These are phyloP conservation scores for Eragrostis curvula DNA, from an alignment of 176 grass and related monocot species.

Conservation along the genomic window DNA sequence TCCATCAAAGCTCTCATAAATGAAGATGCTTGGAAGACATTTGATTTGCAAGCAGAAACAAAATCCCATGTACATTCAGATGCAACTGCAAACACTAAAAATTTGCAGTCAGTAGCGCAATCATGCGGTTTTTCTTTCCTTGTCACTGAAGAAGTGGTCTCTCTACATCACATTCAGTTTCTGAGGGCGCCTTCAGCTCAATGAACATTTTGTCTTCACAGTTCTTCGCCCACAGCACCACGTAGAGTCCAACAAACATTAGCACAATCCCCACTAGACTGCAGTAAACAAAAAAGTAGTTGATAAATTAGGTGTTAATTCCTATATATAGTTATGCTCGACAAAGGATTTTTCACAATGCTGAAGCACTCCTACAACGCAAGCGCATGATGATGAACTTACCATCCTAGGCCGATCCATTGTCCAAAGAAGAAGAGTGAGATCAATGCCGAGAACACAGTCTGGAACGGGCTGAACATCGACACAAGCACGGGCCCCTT, in stretches of 20 bases:
- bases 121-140: not conserved
- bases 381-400: not conserved
- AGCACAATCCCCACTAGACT: slow-evolving; percentile 57
- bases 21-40: not conserved
- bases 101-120: not conserved
- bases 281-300: slow-evolving; percentile 4
- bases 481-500: slow-evolving; percentile 59
- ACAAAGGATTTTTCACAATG: no score
- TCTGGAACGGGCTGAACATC: slow-evolving; percentile 66
- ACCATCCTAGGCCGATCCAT: slow-evolving; percentile 54
- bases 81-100: not conserved
- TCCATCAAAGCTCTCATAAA: not conserved
- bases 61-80: not conserved
- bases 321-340: no score
- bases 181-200: not conserved
- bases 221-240: slow-evolving; percentile 69
- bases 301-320: not conserved
- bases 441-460: slow-evolving; percentile 40
- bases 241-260: slow-evolving; percentile 73
- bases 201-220: slow-evolving; percentile 40
- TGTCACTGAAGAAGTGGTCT: slow-evolving; percentile 23
- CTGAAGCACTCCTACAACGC: not conserved
- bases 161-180: slow-evolving; percentile 40
- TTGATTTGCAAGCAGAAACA: not conserved
- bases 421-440: slow-evolving; percentile 50